Percentiles rank a stretch among this genome's conserved stretches.
phyloP scores from a whole-genome alignment of 1,139 yeast species.

The Candida neerlandica region DNA sequence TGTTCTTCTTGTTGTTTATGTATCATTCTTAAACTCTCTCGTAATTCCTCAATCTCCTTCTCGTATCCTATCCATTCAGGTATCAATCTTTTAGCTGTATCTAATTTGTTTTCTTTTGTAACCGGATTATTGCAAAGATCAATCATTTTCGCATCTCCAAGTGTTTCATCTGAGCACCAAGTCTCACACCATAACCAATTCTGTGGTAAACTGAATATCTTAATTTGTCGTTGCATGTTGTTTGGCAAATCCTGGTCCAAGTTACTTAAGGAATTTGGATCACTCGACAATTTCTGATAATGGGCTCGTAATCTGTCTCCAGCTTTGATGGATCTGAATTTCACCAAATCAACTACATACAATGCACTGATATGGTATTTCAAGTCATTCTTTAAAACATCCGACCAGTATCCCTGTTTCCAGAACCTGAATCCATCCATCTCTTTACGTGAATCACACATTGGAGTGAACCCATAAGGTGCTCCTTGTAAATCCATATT shows the following conservation, averaged over 20 bases:
- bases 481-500: slow-evolving; percentile 72
- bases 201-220: slow-evolving; percentile 73
- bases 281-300: slow-evolving; percentile 80
- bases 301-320: slow-evolving; percentile 86
- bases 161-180: slow-evolving; percentile 76
- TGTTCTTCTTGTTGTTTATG: not conserved
- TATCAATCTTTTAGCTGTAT: slow-evolving; percentile 69
- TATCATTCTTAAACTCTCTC: slow-evolving; percentile 2
- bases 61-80: slow-evolving; percentile 80
- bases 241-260: slow-evolving; percentile 93
- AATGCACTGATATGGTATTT: slow-evolving; percentile 86
- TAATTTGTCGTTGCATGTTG: slow-evolving; percentile 68
- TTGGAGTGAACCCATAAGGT: slow-evolving; percentile 83
- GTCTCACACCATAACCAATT: slow-evolving; percentile 96
- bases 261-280: slow-evolving; percentile 76
- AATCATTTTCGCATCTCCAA: slow-evolving; percentile 68
- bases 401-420: slow-evolving; percentile 91
- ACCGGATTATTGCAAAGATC: slow-evolving; percentile 84
- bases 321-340: slow-evolving; percentile 64
- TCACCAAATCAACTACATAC: slow-evolving; percentile 74
- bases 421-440: slow-evolving; percentile 90
- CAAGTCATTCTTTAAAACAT: slow-evolving; percentile 55
- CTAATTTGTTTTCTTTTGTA: slow-evolving; percentile 76
- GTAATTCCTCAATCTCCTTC: slow-evolving; percentile 36
- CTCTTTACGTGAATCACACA: slow-evolving; percentile 80